A percentile compares a stretch with the other conserved stretches of the same genome.
Evolutionary conservation across 2,329 filamentous ascomycete species (phyloP).

Genomic region (Aspergillus neoniger): DNA sequence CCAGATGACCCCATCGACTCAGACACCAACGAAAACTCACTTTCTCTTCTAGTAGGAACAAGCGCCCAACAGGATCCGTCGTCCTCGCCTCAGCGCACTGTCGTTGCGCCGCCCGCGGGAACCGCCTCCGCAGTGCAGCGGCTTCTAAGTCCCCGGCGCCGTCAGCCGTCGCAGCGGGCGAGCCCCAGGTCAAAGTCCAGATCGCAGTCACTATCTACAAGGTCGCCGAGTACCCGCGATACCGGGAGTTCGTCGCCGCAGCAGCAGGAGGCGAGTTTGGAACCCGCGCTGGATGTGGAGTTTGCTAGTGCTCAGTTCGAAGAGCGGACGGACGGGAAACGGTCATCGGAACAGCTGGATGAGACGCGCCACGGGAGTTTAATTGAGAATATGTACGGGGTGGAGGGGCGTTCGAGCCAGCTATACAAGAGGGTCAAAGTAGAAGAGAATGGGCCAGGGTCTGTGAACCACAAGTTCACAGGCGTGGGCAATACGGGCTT

Average conservation of each 20-base stretch:
- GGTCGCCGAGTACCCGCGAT: slow-evolving; percentile 15
- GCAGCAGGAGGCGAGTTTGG: slow-evolving; percentile 10
- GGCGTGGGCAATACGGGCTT: slow-evolving; percentile 58
- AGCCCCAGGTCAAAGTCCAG: slow-evolving; percentile 20
- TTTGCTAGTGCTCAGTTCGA: slow-evolving; percentile 31
- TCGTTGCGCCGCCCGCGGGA: slow-evolving; percentile 25
- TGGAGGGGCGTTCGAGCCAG: slow-evolving; percentile 64
- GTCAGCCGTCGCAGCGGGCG: slow-evolving; percentile 11
- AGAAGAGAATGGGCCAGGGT: slow-evolving; percentile 45
- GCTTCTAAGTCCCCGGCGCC: slow-evolving; percentile 23
- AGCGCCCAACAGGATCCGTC: slow-evolving; percentile 24
- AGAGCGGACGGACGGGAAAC: slow-evolving; percentile 31
- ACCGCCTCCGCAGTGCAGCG: slow-evolving; percentile 28
- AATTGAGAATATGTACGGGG: slow-evolving; percentile 75
- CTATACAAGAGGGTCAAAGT: slow-evolving; percentile 69
- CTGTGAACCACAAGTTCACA: slow-evolving; percentile 42
- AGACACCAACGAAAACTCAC: slow-evolving; percentile 26
- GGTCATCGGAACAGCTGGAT: slow-evolving; percentile 33
- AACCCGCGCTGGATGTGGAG: slow-evolving; percentile 28
- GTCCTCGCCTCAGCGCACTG: slow-evolving; percentile 13
- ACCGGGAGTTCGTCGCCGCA: slow-evolving; percentile 16
- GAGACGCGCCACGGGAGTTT: slow-evolving; percentile 42
- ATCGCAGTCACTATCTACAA: slow-evolving; percentile 14
- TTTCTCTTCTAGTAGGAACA: slow-evolving; percentile 12
- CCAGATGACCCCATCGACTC: slow-evolving; percentile 18